A percentile compares a stretch with the other conserved stretches of the same genome.
phyloP scores from a whole-genome alignment of 352 stramenopile genomes.

The Globisporangium yorkense region DNA sequence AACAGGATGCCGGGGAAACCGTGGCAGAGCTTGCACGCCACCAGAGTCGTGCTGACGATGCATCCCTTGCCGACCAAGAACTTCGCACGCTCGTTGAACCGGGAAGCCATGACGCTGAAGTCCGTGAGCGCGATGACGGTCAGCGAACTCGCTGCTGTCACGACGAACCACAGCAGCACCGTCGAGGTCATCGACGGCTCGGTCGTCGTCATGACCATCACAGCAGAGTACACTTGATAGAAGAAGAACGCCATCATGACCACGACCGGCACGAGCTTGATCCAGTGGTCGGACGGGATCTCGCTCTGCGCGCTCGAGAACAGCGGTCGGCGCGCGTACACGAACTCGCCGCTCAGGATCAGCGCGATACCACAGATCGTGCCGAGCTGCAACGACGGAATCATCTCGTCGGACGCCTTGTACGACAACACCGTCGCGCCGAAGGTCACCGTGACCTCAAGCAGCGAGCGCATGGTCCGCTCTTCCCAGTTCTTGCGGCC shows the following conservation, averaged over 20 bases:
- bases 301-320: conserved; percentile 27
- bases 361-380: conserved; percentile 53
- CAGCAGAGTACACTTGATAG: conserved; percentile 41
- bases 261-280: conserved; percentile 61
- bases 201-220: conserved; percentile 24
- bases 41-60: conserved; percentile 33
- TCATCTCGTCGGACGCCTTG: conserved; percentile 46
- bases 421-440: conserved; percentile 53
- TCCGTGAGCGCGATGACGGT: conserved; percentile 45
- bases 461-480: conserved; percentile 49
- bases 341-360: conserved; percentile 51
- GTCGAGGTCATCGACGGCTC: conserved; percentile 34
- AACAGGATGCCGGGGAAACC: conserved; percentile 42
- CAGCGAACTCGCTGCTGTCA: conserved; percentile 33
- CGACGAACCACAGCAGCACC: conserved; percentile 40
- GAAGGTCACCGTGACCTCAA: conserved; percentile 53
- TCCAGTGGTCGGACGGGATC: conserved; percentile 65
- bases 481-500: conserved; percentile 59
- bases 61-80: conserved; percentile 31
- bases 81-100: conserved; percentile 23
- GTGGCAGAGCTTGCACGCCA: conserved; percentile 39
- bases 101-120: conserved; percentile 28
- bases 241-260: conserved; percentile 63
- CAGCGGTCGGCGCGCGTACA: conserved; percentile 21
- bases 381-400: conserved; percentile 66